Evolutionary conservation across 306 rosid genomes (phyloP), one percentile per base, ranked within the genome.

Genomic region (Boehmeria nivea): DNA sequence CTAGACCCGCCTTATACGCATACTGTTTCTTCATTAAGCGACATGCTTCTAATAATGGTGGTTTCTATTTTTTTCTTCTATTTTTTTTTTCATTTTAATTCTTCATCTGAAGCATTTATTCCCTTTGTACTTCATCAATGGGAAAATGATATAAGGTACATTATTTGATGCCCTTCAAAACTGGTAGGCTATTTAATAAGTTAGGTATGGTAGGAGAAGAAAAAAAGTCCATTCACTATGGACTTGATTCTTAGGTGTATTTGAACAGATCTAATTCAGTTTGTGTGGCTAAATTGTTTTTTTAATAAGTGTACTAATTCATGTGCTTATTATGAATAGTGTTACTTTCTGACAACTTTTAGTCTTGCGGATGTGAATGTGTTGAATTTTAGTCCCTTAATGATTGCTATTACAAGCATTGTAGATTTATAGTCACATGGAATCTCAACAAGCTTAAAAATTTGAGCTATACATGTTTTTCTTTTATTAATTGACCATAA

Each of bases 91-190:
- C 14, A 54, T 1, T 18, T 59, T 27, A 16, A 28, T 59, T 39
- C 14, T 67, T 9, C 43, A 19, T 20, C 58, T 1, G 6, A 65
- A 23, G 54, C 23, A 59, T 26, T 51, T 12, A 28, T 42, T 27
- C 50, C 53, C 31, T 39, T 0, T 57, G 58, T 25, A 56, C n/a
- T 57, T 45, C 16, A 42, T 26, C 19, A 8, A 47, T 25, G 15
- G 15, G 19, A 57, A 57, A 55, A 23, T 8, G 31, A 18, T 56
- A 15, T 12, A 38, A 24, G 23, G 8, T 27, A 44, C 2, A 23
- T 7, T 6, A 20, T 45, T n/a, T 20, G 17, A n/a, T 19, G 59
- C 40, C 51, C 16, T 33, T 16, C 43, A 23, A 19, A 40, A 6
- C 16, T 2, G 17, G 36, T n/a, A 37, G 43, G 6, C 6, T 20